Percentiles rank a stretch among this genome's conserved stretches.
Evolutionary conservation across 2,329 filamentous ascomycete genomes (phyloP).

Genomic region (Phyllosticta paracitricarpa): DNA sequence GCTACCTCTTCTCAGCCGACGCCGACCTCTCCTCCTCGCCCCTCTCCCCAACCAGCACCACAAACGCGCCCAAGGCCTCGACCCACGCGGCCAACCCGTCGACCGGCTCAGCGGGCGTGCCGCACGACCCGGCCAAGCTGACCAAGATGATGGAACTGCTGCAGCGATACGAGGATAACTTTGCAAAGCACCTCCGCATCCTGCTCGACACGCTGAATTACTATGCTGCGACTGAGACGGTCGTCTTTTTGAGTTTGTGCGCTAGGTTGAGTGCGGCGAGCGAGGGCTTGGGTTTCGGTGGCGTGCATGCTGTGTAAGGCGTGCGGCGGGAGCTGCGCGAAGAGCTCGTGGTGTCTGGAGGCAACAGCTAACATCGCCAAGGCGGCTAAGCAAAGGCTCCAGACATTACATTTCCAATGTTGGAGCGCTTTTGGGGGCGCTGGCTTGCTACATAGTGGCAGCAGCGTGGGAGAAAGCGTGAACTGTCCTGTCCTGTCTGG

Average conservation of each 20-base stretch:
- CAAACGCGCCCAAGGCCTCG: slow-evolving; percentile 15
- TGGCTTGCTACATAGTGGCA: too few species aligned
- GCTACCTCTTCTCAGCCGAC: slow-evolving; percentile 75
- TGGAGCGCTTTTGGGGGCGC: too few species aligned
- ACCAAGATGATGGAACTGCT: slow-evolving; percentile 78
- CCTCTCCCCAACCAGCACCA: slow-evolving; percentile 12
- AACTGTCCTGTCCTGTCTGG: too few species aligned
- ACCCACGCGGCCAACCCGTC: slow-evolving; percentile 13
- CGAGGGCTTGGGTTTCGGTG: slow-evolving; percentile 7
- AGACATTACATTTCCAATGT: too few species aligned
- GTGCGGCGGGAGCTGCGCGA: neutral
- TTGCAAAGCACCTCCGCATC: slow-evolving; percentile 84
- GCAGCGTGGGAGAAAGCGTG: too few species aligned
- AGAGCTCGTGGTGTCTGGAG: too few species aligned
- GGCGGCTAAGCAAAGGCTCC: too few species aligned
- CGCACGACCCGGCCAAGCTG: slow-evolving; percentile 51
- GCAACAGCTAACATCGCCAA: too few species aligned
- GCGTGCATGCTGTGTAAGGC: neutral
- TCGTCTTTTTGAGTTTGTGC: slow-evolving; percentile 81
- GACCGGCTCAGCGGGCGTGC: slow-evolving; percentile 20
- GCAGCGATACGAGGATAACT: slow-evolving; percentile 86
- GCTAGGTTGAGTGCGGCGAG: slow-evolving; percentile 65
- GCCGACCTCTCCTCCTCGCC: slow-evolving; percentile 22
- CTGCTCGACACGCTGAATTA: slow-evolving; percentile 92
- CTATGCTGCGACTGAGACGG: slow-evolving; percentile 93